Evolutionary conservation across 192 early-diverging fungal species (phyloP).

Genomic region (Backusella tuberculispora): DNA sequence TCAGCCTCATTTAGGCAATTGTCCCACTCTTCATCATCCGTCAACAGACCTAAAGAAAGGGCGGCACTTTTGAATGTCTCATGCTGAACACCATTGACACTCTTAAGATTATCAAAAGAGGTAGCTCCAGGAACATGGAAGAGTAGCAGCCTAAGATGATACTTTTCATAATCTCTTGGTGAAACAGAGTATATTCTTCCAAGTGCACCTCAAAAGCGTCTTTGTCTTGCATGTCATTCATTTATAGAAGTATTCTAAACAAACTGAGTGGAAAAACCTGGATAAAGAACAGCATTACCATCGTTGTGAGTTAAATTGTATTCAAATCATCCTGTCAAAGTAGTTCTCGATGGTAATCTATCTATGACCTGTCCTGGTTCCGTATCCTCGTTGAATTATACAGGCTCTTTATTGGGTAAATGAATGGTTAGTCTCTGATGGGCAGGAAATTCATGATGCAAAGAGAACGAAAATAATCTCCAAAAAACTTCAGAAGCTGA

Average conservation of each 20-base stretch:
- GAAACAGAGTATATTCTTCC: conserved; percentile 1
- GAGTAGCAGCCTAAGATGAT: background rate
- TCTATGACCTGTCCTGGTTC: too few species aligned
- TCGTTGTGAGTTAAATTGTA: too few species aligned
- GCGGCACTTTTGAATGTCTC: too few species aligned
- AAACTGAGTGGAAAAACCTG: background rate
- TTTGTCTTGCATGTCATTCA: background rate
- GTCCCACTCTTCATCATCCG: background rate
- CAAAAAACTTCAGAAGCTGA: conserved; percentile 37
- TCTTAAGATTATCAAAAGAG: too few species aligned
- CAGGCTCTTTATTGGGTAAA: conserved; percentile 11
- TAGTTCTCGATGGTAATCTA: too few species aligned
- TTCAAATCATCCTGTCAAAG: too few species aligned
- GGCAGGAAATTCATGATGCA: conserved; percentile 34
- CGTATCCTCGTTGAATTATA: background rate
- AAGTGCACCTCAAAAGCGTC: background rate
- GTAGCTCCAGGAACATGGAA: background rate
- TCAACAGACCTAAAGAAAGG: background rate
- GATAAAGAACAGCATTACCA: background rate
- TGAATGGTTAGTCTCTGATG: conserved; percentile 36
- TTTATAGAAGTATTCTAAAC: background rate
- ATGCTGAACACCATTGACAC: too few species aligned
- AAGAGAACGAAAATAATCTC: conserved; percentile 35
- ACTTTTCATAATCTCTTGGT: background rate
- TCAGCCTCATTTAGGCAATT: background rate